Evolutionary conservation across 257 asterid genomes (phyloP).

Genomic region (Solanum piurae): DNA sequence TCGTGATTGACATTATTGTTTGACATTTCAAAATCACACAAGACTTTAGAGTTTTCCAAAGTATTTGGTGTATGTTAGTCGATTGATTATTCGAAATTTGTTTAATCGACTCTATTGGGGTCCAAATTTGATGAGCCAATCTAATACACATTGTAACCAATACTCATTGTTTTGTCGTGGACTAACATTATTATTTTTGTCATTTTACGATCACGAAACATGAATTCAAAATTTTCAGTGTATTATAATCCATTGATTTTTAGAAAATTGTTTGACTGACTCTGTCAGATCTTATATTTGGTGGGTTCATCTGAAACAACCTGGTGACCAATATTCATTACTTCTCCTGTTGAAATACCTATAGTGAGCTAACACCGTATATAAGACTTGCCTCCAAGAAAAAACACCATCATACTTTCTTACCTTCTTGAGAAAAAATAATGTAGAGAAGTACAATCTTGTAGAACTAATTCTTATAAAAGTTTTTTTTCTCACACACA

Average conservation of each 20-base stretch:
- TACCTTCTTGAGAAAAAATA: too few species aligned
- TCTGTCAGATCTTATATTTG: background rate
- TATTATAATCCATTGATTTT: background rate
- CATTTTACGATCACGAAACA: background rate
- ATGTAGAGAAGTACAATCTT: background rate
- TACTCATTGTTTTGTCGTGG: background rate
- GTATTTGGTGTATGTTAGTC: background rate
- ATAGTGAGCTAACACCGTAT: too few species aligned
- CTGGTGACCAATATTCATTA: background rate
- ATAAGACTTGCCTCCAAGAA: too few species aligned
- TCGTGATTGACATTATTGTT: background rate
- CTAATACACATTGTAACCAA: background rate
- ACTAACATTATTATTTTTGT: too few species aligned
- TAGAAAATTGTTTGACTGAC: background rate
- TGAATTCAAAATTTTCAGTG: background rate
- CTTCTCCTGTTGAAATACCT: background rate
- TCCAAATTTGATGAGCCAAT: background rate
- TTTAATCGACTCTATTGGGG: background rate
- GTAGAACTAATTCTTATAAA: background rate
- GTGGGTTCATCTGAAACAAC: background rate
- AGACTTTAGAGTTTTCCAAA: background rate
- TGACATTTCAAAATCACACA: background rate
- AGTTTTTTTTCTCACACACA: background rate
- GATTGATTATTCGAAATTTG: background rate
- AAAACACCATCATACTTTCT: too few species aligned